Percentiles rank a stretch among this genome's conserved stretches.
Conservation (phyloP, 305 asterid genomes). For the Fraxinus ornus region DNA sequence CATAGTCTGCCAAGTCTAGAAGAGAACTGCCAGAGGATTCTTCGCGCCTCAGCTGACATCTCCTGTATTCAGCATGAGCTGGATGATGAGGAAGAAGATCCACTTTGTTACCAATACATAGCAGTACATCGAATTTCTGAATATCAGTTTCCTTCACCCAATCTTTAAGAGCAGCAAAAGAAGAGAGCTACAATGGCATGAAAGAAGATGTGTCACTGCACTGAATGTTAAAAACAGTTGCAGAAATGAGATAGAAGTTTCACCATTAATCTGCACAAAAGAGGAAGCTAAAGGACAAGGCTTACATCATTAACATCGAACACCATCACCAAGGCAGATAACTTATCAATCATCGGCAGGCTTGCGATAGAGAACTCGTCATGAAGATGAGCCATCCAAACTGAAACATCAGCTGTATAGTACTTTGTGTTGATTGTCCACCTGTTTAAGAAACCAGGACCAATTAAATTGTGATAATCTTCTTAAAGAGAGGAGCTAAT, state of each 20-base stretch:
- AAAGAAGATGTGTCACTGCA: constrained; percentile 11
- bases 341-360: constrained; percentile 42
- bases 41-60: constrained; percentile 46
- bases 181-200: constrained; percentile 46
- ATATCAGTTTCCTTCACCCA: constrained; percentile 71
- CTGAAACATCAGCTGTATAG: constrained; percentile 75
- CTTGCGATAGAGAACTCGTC: constrained; percentile 47
- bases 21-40: constrained; percentile 43
- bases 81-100: constrained; percentile 89
- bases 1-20: constrained; percentile 48
- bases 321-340: constrained; percentile 85
- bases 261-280: neutral
- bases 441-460: constrained; percentile 42
- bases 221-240: constrained; percentile 5
- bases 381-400: constrained; percentile 73
- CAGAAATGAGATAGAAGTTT: constrained; percentile 2
- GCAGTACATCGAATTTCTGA: constrained; percentile 65
- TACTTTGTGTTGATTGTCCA: constrained; percentile 94
- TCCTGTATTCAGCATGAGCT: constrained; percentile 76
- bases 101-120: constrained; percentile 91
- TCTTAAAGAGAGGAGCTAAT: constrained; percentile 1
- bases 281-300: constrained; percentile 23
- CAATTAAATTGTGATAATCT: constrained; percentile 15
- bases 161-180: constrained; percentile 65
- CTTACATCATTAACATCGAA: constrained; percentile 75